phyloP scores from a whole-genome alignment of 805 yeast species.

The Komagataella pastoris region DNA sequence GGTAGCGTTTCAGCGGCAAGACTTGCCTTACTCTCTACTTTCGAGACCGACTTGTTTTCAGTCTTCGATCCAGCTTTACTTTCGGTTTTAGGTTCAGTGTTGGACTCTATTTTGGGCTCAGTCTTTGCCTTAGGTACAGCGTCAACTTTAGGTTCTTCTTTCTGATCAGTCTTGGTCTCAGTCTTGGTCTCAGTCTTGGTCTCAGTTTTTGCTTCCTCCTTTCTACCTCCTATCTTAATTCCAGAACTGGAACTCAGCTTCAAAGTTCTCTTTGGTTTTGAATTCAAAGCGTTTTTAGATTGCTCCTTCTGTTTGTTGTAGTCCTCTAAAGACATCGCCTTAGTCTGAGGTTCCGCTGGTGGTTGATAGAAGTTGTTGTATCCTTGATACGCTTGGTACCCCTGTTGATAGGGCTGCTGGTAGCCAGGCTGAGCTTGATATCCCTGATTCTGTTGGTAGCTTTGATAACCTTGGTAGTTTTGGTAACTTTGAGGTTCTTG shows the following conservation, averaged over 20 bases:
- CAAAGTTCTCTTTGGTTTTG: slow-evolving; percentile 54
- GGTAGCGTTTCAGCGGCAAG: slow-evolving; percentile 6
- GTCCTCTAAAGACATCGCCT: slow-evolving; percentile 69
- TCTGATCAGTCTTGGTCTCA: slow-evolving; percentile 13
- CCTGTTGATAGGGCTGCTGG: slow-evolving; percentile 16
- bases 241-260: slow-evolving; percentile 55
- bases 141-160: slow-evolving; percentile 15
- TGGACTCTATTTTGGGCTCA: slow-evolving; percentile 12
- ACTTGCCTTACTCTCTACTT: slow-evolving; percentile 7
- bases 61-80: slow-evolving; percentile 7
- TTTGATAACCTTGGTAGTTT: slow-evolving; percentile 13
- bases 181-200: slow-evolving; percentile 15
- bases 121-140: slow-evolving; percentile 3
- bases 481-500: slow-evolving; percentile 12
- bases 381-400: slow-evolving; percentile 15
- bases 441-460: slow-evolving; percentile 11
- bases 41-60: slow-evolving; percentile 1
- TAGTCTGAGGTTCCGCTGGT: slow-evolving; percentile 12
- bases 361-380: slow-evolving; percentile 10
- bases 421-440: slow-evolving; percentile 10
- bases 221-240: slow-evolving; percentile 44
- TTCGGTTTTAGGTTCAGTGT: slow-evolving; percentile 6
- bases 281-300: slow-evolving; percentile 23
- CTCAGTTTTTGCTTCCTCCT: slow-evolving; percentile 16
- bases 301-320: slow-evolving; percentile 57